Evolutionary conservation across 108 stramenopile genomes (phyloP).

Genomic region (Heterococcus sp.): DNA sequence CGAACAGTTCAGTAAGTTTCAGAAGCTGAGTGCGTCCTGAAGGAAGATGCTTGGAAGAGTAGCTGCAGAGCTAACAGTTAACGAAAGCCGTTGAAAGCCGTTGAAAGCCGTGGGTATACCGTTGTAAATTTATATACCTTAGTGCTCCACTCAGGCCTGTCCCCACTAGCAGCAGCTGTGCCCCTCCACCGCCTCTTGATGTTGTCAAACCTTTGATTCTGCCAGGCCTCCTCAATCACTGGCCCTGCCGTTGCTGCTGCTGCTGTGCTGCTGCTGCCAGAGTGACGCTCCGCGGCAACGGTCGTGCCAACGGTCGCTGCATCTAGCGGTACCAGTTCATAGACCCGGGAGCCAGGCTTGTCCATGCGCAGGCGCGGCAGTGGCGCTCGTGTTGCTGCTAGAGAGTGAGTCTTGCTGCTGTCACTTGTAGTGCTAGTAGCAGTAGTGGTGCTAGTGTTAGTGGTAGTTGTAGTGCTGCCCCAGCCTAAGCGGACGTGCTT

Average conservation of each 20-base stretch:
- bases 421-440: no score
- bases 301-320: neutral
- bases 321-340: neutral
- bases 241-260: no score
- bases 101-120: no score
- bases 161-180: neutral
- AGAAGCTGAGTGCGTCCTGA: no score
- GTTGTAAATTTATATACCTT: constrained; percentile 4
- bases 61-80: no score
- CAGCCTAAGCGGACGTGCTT: constrained; percentile 15
- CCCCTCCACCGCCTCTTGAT: constrained; percentile 7
- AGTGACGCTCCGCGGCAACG: no score
- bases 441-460: neutral
- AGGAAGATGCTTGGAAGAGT: no score
- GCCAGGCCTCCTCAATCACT: constrained; percentile 14
- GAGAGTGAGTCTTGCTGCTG: no score
- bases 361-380: constrained; percentile 14
- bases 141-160: constrained; percentile 13
- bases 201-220: constrained; percentile 9
- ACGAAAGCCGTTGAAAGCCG: no score
- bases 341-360: constrained; percentile 3
- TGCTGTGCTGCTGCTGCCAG: no score
- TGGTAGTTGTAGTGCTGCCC: neutral
- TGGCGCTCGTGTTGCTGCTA: neutral
- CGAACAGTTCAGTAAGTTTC: no score